Evolutionary conservation across 164 flowering plant species (phyloP), one percentile per base, ranked within the genome.

Genomic region (Buxus sempervirens): DNA sequence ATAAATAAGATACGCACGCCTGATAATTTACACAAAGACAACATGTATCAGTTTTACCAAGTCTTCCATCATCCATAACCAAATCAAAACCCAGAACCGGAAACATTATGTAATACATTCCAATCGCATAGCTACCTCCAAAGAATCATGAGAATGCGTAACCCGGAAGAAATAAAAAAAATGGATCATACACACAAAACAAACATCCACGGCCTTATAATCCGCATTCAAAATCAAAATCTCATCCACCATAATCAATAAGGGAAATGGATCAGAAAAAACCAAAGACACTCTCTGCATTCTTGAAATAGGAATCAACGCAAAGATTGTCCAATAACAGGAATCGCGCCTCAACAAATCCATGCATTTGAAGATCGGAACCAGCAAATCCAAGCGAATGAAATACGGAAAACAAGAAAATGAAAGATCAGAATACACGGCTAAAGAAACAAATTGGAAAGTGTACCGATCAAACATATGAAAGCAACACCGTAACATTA

Each of bases 341-440:
- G 21, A 1, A 27, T 45, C 12, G 14, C 51, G n/a, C n/a, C n/a
- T 45, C 14, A 10, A 45, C 51, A 10, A 45, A 62, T 41, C 65
- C 65, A 32, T 13, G 8, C 49, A 28, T 28, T 9, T 51, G 59
- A 25, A 26, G 72, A 69, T 69, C 65, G 36, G 36, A 38, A 53
- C 26, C 41, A 26, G 14, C 38, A 58, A 42, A 18, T 8, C 19
- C 0, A 21, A 0, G 45, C 10, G 23, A n/a, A 9, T 62, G 2
- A 63, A 25, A 19, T 32, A 32, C 38, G 7, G 20, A 21, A 26
- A 63, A 38, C 18, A 36, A 38, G 15, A 32, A 36, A 21, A 62
- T 45, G 18, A 56, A 8, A 24, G 2, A 10, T 5, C 3, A 3
- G 23, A 9, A 62, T 21, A 19, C 27, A 41, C 41, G 27, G 53